These are phyloP conservation scores for Ceratorhiza oryzae-sativae DNA, from an alignment of 1,284 basidiomycete genomes.

Conservation along the genomic window DNA sequence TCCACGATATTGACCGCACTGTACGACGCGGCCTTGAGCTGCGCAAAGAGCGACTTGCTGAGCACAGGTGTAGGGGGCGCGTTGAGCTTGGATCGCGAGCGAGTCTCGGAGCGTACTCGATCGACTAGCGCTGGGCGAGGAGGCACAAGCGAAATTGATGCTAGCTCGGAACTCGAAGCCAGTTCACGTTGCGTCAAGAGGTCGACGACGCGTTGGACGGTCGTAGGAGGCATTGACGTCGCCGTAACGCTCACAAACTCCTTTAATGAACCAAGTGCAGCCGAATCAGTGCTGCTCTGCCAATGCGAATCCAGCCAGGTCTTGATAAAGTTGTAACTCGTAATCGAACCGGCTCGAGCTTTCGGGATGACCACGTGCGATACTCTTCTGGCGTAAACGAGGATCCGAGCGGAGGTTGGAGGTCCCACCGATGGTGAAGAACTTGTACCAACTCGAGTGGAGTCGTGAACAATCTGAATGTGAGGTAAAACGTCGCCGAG, in stretches of 20 bases:
- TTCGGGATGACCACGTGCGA: conserved; percentile 81
- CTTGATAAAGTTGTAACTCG: conserved; percentile 93
- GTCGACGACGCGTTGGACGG: conserved; percentile 58
- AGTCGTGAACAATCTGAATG: conserved; percentile 92
- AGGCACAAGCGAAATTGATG: conserved; percentile 46
- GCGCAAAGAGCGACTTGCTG: conserved; percentile 77
- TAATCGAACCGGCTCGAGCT: conserved; percentile 86
- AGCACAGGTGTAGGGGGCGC: conserved; percentile 68
- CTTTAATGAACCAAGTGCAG: conserved; percentile 64
- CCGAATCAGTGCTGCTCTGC: conserved; percentile 72
- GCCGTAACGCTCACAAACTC: conserved; percentile 71
- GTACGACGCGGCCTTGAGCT: conserved; percentile 54
- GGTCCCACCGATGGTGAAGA: conserved; percentile 82
- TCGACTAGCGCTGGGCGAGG: conserved; percentile 51
- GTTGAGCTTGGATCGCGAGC: conserved; percentile 53
- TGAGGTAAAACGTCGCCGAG: conserved; percentile 89
- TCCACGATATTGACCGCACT: conserved; percentile 77
- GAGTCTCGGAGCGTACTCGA: conserved; percentile 55
- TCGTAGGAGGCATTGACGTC: conserved; percentile 65
- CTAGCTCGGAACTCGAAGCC: not conserved
- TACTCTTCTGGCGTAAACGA: conserved; percentile 66
- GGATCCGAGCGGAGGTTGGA: conserved; percentile 62
- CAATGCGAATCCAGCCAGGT: conserved; percentile 93
- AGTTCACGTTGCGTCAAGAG: conserved; percentile 41
- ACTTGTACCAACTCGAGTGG: conserved; percentile 78